phyloP scores from a whole-genome alignment of 2,329 filamentous ascomycete genomes.

The Tolypocladium inflatum region DNA sequence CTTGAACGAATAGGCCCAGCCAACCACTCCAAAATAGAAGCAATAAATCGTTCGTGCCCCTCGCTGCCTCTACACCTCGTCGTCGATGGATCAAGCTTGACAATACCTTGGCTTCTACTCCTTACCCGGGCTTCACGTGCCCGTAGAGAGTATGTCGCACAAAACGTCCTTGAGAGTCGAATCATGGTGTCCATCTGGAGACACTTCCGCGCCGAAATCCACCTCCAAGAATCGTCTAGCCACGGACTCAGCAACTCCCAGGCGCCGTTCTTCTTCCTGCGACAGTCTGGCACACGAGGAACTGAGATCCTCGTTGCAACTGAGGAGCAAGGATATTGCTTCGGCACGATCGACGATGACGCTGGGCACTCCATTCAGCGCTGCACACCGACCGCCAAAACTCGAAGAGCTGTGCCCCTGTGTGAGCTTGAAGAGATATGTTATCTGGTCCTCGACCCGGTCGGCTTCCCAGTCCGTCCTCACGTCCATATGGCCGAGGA shows the following conservation, averaged over 20 bases:
- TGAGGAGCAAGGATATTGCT: constrained; percentile 57
- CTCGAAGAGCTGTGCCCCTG: constrained; percentile 66
- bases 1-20: not conserved
- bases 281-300: constrained; percentile 61
- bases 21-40: not conserved
- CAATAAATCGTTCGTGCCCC: too few relatives aligned
- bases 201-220: constrained; percentile 6
- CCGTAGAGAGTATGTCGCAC: constrained; percentile 3
- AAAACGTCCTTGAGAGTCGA: constrained; percentile 7
- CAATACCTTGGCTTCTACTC: not conserved
- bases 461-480: constrained; percentile 42
- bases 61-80: too few relatives aligned
- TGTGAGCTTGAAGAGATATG: constrained; percentile 63
- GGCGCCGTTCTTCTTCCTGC: constrained; percentile 48
- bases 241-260: constrained; percentile 57
- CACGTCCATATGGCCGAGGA: constrained; percentile 65
- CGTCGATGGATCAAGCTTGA: not conserved
- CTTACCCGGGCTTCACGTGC: not conserved
- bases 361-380: constrained; percentile 71
- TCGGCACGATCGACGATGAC: constrained; percentile 68
- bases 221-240: constrained; percentile 47
- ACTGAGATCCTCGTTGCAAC: constrained; percentile 66
- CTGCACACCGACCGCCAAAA: constrained; percentile 79
- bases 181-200: not conserved
- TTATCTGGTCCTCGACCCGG: constrained; percentile 51